A percentile compares a stretch with the other conserved stretches of the same genome.
Evolutionary conservation across 1,284 basidiomycete species (phyloP).

Genomic region (Melampsora americana): DNA sequence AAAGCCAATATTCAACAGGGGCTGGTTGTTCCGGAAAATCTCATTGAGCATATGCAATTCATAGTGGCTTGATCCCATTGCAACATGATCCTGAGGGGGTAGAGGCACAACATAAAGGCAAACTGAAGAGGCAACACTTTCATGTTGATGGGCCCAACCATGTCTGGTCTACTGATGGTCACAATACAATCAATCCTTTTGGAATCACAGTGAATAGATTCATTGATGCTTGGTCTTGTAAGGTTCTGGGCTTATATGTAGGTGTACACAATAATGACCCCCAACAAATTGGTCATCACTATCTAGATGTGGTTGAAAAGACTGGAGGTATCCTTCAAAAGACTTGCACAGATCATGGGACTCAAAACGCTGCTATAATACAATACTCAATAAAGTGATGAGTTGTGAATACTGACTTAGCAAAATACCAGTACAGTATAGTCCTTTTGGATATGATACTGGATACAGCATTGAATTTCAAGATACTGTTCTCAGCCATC

Average conservation of each 20-base stretch:
- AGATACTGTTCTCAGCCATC: too few species aligned
- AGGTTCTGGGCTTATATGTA: not conserved
- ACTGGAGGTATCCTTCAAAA: not conserved
- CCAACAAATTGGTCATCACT: slow-evolving; percentile 11
- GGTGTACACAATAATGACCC: slow-evolving; percentile 18
- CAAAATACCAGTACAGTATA: too few species aligned
- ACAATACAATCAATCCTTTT: too few species aligned
- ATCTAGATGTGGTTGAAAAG: not conserved
- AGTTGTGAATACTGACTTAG: too few species aligned
- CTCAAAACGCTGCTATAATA: too few species aligned
- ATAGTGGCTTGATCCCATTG: not conserved
- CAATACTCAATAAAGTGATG: too few species aligned
- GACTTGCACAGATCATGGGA: slow-evolving; percentile 5
- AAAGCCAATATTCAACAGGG: not conserved
- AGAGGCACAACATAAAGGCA: not conserved
- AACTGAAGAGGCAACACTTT: not conserved
- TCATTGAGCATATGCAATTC: not conserved
- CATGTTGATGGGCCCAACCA: not conserved
- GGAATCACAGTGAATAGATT: slow-evolving; percentile 1
- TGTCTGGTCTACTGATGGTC: slow-evolving; percentile 4
- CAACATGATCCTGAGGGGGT: not conserved
- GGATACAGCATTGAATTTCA: too few species aligned
- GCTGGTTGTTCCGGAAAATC: too few species aligned
- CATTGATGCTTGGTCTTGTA: too few species aligned
- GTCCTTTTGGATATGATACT: too few species aligned